Evolutionary conservation across 352 stramenopile genomes (phyloP).

Genomic region (Halophytophthora batemanensis): DNA sequence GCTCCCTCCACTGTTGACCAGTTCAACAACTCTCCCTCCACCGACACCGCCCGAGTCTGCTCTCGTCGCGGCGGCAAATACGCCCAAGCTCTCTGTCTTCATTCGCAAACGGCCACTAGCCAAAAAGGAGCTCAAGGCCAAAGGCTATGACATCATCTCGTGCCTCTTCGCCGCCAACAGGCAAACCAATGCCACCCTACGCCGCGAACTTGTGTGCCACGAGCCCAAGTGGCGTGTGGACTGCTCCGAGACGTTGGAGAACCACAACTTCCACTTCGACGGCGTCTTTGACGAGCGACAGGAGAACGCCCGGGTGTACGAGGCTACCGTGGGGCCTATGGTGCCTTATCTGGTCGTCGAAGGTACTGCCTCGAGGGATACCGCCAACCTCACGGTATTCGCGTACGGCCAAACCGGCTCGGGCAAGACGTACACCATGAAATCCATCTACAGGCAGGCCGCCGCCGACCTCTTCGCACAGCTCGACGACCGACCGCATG

Average conservation of each 20-base stretch:
- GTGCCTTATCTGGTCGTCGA: slow-evolving; percentile 41
- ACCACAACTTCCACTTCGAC: slow-evolving; percentile 73
- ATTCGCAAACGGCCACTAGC: slow-evolving; percentile 65
- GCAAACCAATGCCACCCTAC: slow-evolving; percentile 5
- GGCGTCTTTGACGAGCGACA: slow-evolving; percentile 91
- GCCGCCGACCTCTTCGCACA: slow-evolving; percentile 57
- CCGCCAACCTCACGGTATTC: slow-evolving; percentile 88
- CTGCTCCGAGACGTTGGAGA: slow-evolving; percentile 62
- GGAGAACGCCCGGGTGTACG: slow-evolving; percentile 91
- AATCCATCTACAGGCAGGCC: slow-evolving; percentile 63
- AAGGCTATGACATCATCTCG: slow-evolving; percentile 65
- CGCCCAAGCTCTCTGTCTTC: slow-evolving; percentile 52
- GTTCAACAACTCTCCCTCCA: slow-evolving; percentile 13
- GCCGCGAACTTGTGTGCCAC: slow-evolving; percentile 59
- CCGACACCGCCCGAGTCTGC: slow-evolving; percentile 7
- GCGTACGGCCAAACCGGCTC: slow-evolving; percentile 96
- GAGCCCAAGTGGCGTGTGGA: slow-evolving; percentile 75
- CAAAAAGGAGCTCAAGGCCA: slow-evolving; percentile 63
- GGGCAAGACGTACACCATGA: slow-evolving; percentile 95
- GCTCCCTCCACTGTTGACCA: slow-evolving; percentile 18
- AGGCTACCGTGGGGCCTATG: slow-evolving; percentile 51
- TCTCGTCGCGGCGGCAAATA: slow-evolving; percentile 6
- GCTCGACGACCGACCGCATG: slow-evolving; percentile 20
- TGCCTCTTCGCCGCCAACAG: slow-evolving; percentile 29
- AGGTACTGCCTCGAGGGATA: slow-evolving; percentile 16